Evolutionary conservation across 1,139 yeast genomes (phyloP), one percentile per base, ranked within the genome.

Genomic region (Saccharomyces hybrid): DNA sequence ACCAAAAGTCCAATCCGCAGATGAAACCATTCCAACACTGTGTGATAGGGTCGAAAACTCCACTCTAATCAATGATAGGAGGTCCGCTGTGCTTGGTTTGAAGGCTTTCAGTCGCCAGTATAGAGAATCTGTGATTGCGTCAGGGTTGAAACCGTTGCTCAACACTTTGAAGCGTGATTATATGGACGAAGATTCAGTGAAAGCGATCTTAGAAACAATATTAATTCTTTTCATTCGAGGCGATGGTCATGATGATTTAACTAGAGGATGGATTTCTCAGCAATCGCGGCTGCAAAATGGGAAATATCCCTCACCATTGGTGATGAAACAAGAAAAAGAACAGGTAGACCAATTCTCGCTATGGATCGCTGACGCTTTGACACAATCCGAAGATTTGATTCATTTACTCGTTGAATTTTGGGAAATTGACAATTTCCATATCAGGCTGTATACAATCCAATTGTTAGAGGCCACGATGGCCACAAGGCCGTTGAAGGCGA

Each of bases 321-420:
- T 87, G 27, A 71, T 84, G 72, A 81, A 79, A 47, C 79, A 80
- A 47, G 79, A 80, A 48, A 65, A 67, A 6, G 68, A 72, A 31
- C 70, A 78, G 8, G 80, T 81, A 16, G 97, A 93, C 66, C 96
- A 89, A 8, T 88, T 95, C 62, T 88, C 97, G 0, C 73, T 90
- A 58, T 91, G 97, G 97, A 86, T 95, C 47, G 90, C 98, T 0
- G 99, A 95, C 70, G 98, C 90, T 62, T 76, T 95, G 63, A 87
- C 93, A 1, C 95, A 88, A 66, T 79, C 79, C 38, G 77, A 77
- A 44, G 84, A 81, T 31, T 78, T 82, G 28, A 75, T 93, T 48
- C 76, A 78, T 27, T 71, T 81, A 4, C 71, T 90, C 50, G 73
- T 89, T 30, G 80, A 80, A 23, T 74, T 87, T 3, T 68, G 83